Conservation (phyloP, 2,329 filamentous ascomycete species). For the Stagonosporopsis tanaceti region DNA sequence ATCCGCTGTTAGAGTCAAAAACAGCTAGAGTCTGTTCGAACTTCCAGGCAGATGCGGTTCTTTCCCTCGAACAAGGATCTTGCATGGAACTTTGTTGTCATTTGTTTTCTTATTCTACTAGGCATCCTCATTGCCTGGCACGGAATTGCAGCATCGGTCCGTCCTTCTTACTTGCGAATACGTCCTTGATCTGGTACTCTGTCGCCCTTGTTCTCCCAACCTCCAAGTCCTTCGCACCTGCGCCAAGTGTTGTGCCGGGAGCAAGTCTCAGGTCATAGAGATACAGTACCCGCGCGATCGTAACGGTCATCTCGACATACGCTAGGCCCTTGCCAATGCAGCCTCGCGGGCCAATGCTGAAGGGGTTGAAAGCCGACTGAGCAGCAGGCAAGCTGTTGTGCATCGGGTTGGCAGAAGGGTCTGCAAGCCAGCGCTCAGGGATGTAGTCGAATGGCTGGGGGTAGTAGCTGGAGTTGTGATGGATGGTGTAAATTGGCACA, state of each 20-base stretch:
- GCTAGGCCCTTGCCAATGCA: slow-evolving; percentile 77
- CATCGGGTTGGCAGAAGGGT: slow-evolving; percentile 40
- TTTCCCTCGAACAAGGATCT: too few species aligned
- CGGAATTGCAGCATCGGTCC: slow-evolving; percentile 70
- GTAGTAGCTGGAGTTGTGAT: slow-evolving; percentile 51
- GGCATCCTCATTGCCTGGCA: slow-evolving; percentile 17
- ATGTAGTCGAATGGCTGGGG: slow-evolving; percentile 49
- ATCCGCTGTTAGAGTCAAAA: slow-evolving; percentile 6
- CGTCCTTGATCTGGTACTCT: slow-evolving; percentile 76
- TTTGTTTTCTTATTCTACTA: neutral
- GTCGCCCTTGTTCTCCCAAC: slow-evolving; percentile 40
- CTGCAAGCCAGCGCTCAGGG: slow-evolving; percentile 50
- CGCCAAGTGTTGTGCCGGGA: slow-evolving; percentile 44
- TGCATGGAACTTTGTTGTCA: neutral
- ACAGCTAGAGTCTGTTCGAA: neutral
- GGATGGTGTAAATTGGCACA: slow-evolving; percentile 50
- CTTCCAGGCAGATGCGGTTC: neutral
- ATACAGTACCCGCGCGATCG: slow-evolving; percentile 68
- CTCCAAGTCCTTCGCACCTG: slow-evolving; percentile 42
- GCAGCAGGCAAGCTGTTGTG: slow-evolving; percentile 53
- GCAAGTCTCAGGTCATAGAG: slow-evolving; percentile 64
- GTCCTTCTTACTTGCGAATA: slow-evolving; percentile 76
- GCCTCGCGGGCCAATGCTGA: slow-evolving; percentile 72
- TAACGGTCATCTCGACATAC: slow-evolving; percentile 71
- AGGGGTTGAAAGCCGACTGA: slow-evolving; percentile 76